A percentile compares a stretch with the other conserved stretches of the same genome.
These are phyloP conservation scores for Phylloporus sp. DNA, from an alignment of 768 basidiomycete species.

Conservation along the genomic window DNA sequence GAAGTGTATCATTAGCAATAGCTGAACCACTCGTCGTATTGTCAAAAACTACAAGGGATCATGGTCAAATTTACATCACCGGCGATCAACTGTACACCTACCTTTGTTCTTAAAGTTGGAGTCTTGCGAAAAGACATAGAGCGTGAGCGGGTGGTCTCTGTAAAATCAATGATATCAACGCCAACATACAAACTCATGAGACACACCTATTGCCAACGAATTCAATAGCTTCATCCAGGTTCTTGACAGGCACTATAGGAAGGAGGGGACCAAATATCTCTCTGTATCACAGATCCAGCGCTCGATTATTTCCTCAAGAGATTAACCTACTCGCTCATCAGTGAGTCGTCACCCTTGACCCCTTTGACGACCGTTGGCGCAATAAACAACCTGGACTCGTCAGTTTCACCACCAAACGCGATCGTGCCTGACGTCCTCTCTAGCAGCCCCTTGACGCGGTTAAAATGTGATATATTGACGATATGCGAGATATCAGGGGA, in stretches of 20 bases:
- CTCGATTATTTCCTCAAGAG: not conserved
- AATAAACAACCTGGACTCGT: conserved; percentile 57
- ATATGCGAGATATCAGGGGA: conserved; percentile 50
- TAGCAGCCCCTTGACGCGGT: conserved; percentile 59
- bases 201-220: conserved; percentile 59
- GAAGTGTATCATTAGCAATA: conserved; percentile 63
- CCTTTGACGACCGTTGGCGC: conserved; percentile 70
- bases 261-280: conserved; percentile 85
- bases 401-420: conserved; percentile 59
- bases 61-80: not conserved
- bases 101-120: conserved; percentile 58
- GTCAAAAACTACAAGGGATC: conserved; percentile 49
- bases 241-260: conserved; percentile 68
- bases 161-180: not conserved
- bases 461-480: conserved; percentile 49
- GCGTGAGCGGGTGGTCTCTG: conserved; percentile 69
- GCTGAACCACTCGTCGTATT: conserved; percentile 71
- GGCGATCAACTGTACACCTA: conserved; percentile 19
- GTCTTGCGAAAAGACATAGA: conserved; percentile 75
- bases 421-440: conserved; percentile 64
- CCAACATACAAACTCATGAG: not conserved
- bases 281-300: conserved; percentile 33
- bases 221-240: conserved; percentile 66
- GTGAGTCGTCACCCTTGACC: conserved; percentile 57
- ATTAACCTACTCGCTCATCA: conserved; percentile 68